Conservation (phyloP, 805 yeast species). For the Wickerhamomyces xylosicus region DNA sequence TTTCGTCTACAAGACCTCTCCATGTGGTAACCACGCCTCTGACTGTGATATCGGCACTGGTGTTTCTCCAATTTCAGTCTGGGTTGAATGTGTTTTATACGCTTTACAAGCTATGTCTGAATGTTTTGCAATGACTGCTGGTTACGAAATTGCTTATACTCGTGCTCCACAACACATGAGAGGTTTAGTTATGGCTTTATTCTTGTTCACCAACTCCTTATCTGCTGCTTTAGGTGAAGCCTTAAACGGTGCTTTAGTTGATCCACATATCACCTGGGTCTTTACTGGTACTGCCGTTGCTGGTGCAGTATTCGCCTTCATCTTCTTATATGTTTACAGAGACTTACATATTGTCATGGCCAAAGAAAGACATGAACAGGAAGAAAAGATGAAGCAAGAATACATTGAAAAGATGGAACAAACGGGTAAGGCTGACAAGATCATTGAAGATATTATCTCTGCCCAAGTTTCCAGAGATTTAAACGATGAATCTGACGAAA, state of each 20-base stretch:
- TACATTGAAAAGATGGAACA: neutral
- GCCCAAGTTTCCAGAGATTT: neutral
- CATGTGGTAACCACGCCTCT: constrained; percentile 58
- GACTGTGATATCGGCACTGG: constrained; percentile 30
- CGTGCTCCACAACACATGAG: constrained; percentile 59
- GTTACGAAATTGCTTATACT: constrained; percentile 76
- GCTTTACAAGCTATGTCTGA: constrained; percentile 66
- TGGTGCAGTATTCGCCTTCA: constrained; percentile 45
- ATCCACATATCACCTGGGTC: constrained; percentile 65
- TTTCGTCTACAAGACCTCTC: constrained; percentile 57
- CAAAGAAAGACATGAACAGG: constrained; percentile 12
- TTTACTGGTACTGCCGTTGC: constrained; percentile 54
- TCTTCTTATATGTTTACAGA: constrained; percentile 31
- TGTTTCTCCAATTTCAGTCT: constrained; percentile 42
- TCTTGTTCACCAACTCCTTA: constrained; percentile 62
- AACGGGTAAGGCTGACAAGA: neutral
- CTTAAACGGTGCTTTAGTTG: constrained; percentile 50
- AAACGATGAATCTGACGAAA: neutral
- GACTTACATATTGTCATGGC: constrained; percentile 15
- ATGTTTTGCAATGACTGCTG: constrained; percentile 72
- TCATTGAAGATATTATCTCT: neutral
- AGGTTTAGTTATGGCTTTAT: constrained; percentile 36
- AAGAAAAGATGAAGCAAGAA: constrained; percentile 8
- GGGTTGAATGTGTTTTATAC: constrained; percentile 58
- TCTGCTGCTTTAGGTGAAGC: constrained; percentile 75